Base-by-base conservation (phyloP, 805 yeast genomes). In the Komagataella pseudopastoris region DNA sequence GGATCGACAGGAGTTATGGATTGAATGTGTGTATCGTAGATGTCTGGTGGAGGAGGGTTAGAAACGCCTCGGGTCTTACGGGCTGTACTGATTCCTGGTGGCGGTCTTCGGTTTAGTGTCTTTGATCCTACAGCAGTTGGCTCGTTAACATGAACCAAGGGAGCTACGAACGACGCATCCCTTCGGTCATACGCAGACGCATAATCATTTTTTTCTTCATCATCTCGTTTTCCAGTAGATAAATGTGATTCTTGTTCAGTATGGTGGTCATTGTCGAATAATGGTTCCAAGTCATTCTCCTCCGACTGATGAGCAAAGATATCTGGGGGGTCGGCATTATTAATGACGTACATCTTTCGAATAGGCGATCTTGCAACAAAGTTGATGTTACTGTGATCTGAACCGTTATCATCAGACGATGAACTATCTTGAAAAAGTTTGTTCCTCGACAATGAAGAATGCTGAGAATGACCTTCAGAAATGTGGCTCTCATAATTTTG, bases 361-460 rank as follows among this genome's bases (percentile, higher is more conserved):
- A 58, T 56, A 6, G 71, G 69, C 2, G 71, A 62, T 49, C 63
- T 60, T 2, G 69, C 71, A 6, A 60, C 62, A 52, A 69, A 69
- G 47, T 63, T 63, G 18, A 69, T 51, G 5, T 56, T 61, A 2
- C 59, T 68, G 48, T 59, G 58, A 1, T 53, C 62, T 5, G 39
- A 30, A 12, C 14, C 39, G 14, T 30, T 30, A 8, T 30, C 39
- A 10, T 30, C 39, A 30, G 39, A 30, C 4, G 39, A 30, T 10
- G 39, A 30, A 10, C 12, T 30, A 30, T 30, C 39, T 30, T 30
- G 14, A 30, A 30, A 30, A 30, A 30, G 39, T 14, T 30, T 30
- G 39, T 30, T 30, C 39, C 39, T 30, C 39, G 39, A 30, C 14
- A 30, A 8, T 8, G 39, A 30, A 30, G 39, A 30, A 6, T 30